Conservation (phyloP, 306 rosid genomes). For the Hippophae rhamnoides region DNA sequence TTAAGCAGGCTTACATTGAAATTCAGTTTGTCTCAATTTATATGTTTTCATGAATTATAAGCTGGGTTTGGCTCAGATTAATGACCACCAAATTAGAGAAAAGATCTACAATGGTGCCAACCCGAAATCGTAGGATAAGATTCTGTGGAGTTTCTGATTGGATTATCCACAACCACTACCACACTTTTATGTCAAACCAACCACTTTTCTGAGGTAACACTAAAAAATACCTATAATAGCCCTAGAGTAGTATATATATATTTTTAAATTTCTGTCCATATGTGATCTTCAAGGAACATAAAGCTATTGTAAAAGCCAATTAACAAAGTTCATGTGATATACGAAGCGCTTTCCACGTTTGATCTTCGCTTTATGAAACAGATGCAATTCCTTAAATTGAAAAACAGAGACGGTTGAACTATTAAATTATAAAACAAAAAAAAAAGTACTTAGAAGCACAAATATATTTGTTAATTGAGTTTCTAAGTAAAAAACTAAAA, state of each 20-base stretch:
- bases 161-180: constrained; percentile 31
- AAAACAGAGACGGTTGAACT: too few relatives aligned
- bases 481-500: too few relatives aligned
- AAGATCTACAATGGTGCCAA: constrained; percentile 22
- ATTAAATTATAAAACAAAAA: too few relatives aligned
- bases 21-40: constrained; percentile 21
- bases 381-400: too few relatives aligned
- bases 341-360: constrained; percentile 19
- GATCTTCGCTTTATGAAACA: constrained; percentile 26
- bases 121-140: constrained; percentile 23
- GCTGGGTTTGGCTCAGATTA: constrained; percentile 30
- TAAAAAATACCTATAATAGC: constrained; percentile 13
- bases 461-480: too few relatives aligned
- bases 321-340: constrained; percentile 20
- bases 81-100: constrained; percentile 18
- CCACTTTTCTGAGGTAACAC: constrained; percentile 10
- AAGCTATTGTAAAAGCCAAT: background rate
- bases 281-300: too few relatives aligned
- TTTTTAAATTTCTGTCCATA: too few relatives aligned
- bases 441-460: too few relatives aligned
- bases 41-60: constrained; percentile 17
- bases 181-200: constrained; percentile 24
- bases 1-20: constrained; percentile 23
- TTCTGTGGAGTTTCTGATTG: constrained; percentile 30
- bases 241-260: too few relatives aligned